A percentile compares a stretch with the other conserved stretches of the same genome.
phyloP scores from a whole-genome alignment of 1,284 basidiomycete genomes.

The Fomitopsis schrenkii region DNA sequence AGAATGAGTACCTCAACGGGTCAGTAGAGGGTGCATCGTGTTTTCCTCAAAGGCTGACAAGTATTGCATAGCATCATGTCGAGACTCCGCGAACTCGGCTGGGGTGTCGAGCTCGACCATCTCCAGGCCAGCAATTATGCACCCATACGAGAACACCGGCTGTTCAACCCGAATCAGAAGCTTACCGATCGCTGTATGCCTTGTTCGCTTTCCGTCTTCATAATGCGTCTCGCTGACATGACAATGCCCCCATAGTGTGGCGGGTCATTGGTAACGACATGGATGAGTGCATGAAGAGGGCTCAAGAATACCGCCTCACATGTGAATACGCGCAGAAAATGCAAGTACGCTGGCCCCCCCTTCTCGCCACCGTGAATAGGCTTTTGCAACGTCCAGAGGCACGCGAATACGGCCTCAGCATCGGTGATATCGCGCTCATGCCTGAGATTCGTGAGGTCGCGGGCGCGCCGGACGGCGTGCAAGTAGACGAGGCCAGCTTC shows the following conservation, averaged over 20 bases:
- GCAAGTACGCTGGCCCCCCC: not conserved
- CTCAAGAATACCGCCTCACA: not conserved
- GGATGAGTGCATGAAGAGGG: not conserved
- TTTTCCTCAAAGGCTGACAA: not conserved
- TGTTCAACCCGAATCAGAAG: not conserved
- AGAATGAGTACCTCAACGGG: not conserved
- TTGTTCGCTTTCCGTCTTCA: not conserved
- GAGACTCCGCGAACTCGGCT: not conserved
- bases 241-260: not conserved
- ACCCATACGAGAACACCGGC: not conserved
- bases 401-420: not conserved
- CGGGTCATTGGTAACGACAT: not conserved
- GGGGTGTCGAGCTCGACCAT: not conserved
- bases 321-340: not conserved
- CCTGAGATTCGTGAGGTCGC: not conserved
- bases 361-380: not conserved
- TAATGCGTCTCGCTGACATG: too few relatives aligned
- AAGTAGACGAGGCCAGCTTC: not conserved
- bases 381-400: not conserved
- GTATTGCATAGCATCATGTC: not conserved
- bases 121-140: not conserved
- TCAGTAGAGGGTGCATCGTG: not conserved
- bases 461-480: not conserved
- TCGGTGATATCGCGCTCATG: not conserved
- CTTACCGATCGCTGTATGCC: not conserved